A percentile compares a stretch with the other conserved stretches of the same genome.
phyloP scores from a whole-genome alignment of 257 asterid genomes.

The Striga asiatica region DNA sequence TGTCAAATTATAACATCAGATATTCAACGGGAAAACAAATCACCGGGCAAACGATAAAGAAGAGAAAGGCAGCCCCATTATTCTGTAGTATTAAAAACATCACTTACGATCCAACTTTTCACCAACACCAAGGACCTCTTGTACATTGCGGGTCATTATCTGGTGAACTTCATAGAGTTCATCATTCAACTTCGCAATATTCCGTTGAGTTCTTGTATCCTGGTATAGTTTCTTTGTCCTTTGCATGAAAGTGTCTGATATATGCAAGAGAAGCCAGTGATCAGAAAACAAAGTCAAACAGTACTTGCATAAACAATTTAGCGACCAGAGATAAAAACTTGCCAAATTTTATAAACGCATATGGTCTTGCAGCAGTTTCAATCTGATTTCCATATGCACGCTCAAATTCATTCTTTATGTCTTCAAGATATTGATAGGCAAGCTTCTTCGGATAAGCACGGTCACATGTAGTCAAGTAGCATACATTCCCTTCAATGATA shows the following conservation, averaged over 20 bases:
- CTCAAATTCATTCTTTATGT: conserved; percentile 89
- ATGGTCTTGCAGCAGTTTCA: conserved; percentile 98
- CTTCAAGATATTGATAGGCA: conserved; percentile 87
- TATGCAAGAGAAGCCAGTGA: conserved; percentile 12
- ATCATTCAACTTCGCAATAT: conserved; percentile 81
- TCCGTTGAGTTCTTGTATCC: conserved; percentile 92
- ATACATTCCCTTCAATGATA: conserved; percentile 78
- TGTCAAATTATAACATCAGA: conserved; percentile 6
- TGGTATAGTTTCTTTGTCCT: conserved; percentile 87
- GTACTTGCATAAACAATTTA: background rate
- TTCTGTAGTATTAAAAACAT: no score
- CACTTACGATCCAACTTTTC: conserved; percentile 95
- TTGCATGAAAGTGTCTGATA: conserved; percentile 76
- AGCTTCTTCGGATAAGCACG: conserved; percentile 96
- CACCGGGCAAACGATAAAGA: no score
- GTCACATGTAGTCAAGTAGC: conserved; percentile 94
- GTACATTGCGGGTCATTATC: conserved; percentile 97
- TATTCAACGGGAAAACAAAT: background rate
- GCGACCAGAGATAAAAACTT: conserved; percentile 15
- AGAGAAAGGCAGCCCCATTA: no score
- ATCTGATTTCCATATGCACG: conserved; percentile 70
- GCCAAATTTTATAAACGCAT: conserved; percentile 95
- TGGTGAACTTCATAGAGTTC: conserved; percentile 99
- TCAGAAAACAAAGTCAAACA: background rate
- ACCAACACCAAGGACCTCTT: conserved; percentile 98